phyloP scores from a whole-genome alignment of 2,329 filamentous ascomycete species.

The Monilinia vaccinii-corymbosi region DNA sequence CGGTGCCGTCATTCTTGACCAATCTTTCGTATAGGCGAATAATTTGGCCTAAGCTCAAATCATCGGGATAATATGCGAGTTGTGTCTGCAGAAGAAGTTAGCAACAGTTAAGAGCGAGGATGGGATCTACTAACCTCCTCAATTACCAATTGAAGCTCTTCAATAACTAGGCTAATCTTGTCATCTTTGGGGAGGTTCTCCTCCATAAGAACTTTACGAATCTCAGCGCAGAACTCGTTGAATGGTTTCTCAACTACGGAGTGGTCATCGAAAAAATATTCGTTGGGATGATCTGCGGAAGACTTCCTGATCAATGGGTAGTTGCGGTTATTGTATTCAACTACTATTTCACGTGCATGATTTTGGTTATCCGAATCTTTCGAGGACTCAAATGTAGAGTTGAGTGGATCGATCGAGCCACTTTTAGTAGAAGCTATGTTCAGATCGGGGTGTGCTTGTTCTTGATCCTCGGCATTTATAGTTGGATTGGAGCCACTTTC shows the following conservation, averaged over 20 bases:
- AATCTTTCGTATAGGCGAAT: constrained; percentile 50
- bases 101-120: constrained; percentile 19
- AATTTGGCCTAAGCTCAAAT: constrained; percentile 46
- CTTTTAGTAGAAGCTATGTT: background rate
- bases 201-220: constrained; percentile 42
- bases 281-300: constrained; percentile 38
- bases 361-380: background rate
- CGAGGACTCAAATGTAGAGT: background rate
- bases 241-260: constrained; percentile 44
- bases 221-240: constrained; percentile 45
- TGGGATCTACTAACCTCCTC: constrained; percentile 42
- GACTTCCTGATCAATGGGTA: constrained; percentile 8
- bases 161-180: constrained; percentile 46
- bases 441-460: background rate
- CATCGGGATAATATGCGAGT: constrained; percentile 39
- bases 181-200: constrained; percentile 46
- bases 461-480: background rate
- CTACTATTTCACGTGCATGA: constrained; percentile 5
- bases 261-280: constrained; percentile 48
- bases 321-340: constrained; percentile 5
- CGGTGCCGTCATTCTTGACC: constrained; percentile 47
- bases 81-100: constrained; percentile 26
- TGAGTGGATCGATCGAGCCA: background rate
- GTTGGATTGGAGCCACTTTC: background rate
- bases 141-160: constrained; percentile 45